A percentile compares a stretch with the other conserved stretches of the same genome.
phyloP scores from a whole-genome alignment of 805 yeast species.

The Saccharomyces eubayanus region DNA sequence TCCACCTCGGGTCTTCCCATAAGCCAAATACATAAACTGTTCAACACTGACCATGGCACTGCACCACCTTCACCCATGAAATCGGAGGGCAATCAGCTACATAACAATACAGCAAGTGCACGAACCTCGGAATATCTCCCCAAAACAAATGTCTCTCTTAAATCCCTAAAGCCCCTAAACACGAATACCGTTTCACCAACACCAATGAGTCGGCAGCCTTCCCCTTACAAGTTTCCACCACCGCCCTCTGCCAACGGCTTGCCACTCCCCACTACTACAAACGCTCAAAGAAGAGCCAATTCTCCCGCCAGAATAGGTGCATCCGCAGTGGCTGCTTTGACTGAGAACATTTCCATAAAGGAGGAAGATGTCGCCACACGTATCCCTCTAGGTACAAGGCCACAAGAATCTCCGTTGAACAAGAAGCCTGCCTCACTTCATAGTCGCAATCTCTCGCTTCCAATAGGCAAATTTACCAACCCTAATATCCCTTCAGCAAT shows the following conservation, averaged over 20 bases:
- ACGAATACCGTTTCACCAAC: background rate
- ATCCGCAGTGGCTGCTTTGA: conserved; percentile 51
- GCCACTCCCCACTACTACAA: background rate
- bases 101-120: background rate
- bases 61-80: conserved; percentile 3
- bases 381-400: background rate
- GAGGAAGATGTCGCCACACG: conserved; percentile 17
- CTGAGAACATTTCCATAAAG: conserved; percentile 19
- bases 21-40: conserved; percentile 51
- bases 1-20: conserved; percentile 55
- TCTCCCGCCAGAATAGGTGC: conserved; percentile 73
- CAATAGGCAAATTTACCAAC: conserved; percentile 13
- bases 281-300: conserved; percentile 34
- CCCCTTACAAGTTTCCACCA: conserved; percentile 19
- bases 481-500: conserved; percentile 4
- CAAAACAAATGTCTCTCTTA: background rate
- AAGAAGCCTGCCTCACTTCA: conserved; percentile 5
- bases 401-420: background rate
- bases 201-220: conserved; percentile 6
- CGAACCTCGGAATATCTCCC: background rate
- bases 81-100: background rate
- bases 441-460: conserved; percentile 19
- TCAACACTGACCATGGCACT: conserved; percentile 22
- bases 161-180: background rate
- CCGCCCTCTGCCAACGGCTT: conserved; percentile 4